phyloP scores from a whole-genome alignment of 2,329 filamentous ascomycete genomes.

The Zymoseptoria passerinii region DNA sequence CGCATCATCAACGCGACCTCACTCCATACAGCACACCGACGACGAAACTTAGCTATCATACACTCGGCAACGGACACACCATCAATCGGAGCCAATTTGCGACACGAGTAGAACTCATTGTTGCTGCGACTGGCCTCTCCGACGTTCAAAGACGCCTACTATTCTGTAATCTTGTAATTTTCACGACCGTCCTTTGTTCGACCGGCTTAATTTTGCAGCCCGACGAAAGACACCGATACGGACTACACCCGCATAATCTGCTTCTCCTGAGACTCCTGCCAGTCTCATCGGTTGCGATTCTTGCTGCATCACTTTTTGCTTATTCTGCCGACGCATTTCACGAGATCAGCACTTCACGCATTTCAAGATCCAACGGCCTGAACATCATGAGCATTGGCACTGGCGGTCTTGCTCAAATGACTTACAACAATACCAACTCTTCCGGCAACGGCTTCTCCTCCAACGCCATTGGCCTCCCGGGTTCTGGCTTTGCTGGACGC shows the following conservation, averaged over 20 bases:
- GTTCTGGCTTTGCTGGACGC: constrained; percentile 76
- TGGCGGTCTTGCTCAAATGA: constrained; percentile 99
- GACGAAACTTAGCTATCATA: background rate
- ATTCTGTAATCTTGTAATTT: constrained; percentile 28
- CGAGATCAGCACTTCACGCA: constrained; percentile 15
- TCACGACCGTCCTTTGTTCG: constrained; percentile 22
- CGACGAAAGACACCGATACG: constrained; percentile 7
- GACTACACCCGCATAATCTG: constrained; percentile 16
- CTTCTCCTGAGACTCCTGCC: constrained; percentile 13
- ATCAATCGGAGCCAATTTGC: constrained; percentile 15
- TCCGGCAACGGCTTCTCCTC: constrained; percentile 47
- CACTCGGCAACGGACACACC: background rate
- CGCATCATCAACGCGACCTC: background rate
- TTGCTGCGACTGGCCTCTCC: constrained; percentile 16
- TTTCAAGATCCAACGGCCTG: constrained; percentile 13
- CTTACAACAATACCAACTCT: constrained; percentile 58
- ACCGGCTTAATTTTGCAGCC: constrained; percentile 25
- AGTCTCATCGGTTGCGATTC: constrained; percentile 6
- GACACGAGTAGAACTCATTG: constrained; percentile 14
- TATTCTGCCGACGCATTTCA: constrained; percentile 12
- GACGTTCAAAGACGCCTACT: constrained; percentile 18
- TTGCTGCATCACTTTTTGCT: constrained; percentile 5
- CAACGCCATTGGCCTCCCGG: constrained; percentile 65
- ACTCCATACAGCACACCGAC: background rate
- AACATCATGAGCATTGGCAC: constrained; percentile 64